Evolutionary conservation across 2,329 filamentous ascomycete species (phyloP), one percentile per base, ranked within the genome.

Genomic region (Xylariaceae sp.): DNA sequence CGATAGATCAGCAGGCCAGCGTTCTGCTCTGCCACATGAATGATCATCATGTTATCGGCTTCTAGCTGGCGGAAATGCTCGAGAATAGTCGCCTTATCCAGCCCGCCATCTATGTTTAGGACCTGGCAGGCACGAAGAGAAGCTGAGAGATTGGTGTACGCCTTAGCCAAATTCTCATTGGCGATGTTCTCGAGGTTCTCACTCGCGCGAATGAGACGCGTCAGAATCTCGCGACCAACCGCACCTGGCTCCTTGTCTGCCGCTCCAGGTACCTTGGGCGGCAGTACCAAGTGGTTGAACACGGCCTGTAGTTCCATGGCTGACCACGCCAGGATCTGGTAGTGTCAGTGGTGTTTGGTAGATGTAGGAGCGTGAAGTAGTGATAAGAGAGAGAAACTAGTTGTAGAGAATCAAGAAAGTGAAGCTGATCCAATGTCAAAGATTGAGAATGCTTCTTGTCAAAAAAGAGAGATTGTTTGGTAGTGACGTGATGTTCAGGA

Each of bases 221-320:
- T 40, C n/a, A 62, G 32, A 3, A 67, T 43, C 28, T 52, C 47
- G 7, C 37, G 31, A 4, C 61, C 54, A 11, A 66, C 47, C 3
- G 39, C 38, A 11, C 61, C 56, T 9, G 59, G 28, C n/a, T 61
- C 45, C 19, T 43, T 11, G 40, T 69, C 66, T 15, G 60, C 54
- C 8, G 44, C 36, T 4, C 59, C 57, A 0, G 69, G 69, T 2
- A 72, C 44, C 28, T 63, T 50, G 7, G 64, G 61, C n/a, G 69
- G 69, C 0, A 73, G 49, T 12, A 69, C 65, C 16, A 73, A 48
- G 44, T 73, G 69, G 39, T 72, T 59, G 43, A 66, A 64, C 11
- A 66, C 48, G 6, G 51, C 44, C 31, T 16, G 11, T 16, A 34
- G 31, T n/a, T n/a, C n/a, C n/a, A n/a, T n/a, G n/a, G n/a, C 28